Conservation (phyloP, 768 basidiomycete species). For the Leccinum longicurvipes region DNA sequence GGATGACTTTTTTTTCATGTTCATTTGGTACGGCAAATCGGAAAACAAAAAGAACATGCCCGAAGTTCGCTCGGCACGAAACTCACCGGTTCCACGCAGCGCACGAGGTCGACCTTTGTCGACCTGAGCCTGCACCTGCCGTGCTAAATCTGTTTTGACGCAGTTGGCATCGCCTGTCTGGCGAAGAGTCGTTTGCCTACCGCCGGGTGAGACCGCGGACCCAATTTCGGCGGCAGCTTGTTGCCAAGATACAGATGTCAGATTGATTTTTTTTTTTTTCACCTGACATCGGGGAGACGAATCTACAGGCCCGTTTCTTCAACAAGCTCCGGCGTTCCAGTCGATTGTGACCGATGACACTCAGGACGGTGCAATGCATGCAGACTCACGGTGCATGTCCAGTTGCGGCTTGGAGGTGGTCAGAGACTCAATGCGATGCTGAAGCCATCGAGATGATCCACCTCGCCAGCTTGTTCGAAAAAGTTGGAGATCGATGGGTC, state of each 20-base stretch:
- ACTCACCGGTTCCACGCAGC: not conserved
- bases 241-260: not conserved
- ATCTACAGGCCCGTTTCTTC: not conserved
- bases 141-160: not conserved
- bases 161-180: not conserved
- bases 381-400: no score
- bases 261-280: not conserved
- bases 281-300: not conserved
- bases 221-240: not conserved
- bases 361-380: no score
- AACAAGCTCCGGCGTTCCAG: not conserved
- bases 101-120: not conserved
- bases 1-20: not conserved
- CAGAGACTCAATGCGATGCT: no score
- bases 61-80: not conserved
- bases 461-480: not conserved
- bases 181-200: not conserved
- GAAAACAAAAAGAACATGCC: not conserved
- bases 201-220: not conserved
- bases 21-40: not conserved
- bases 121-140: not conserved
- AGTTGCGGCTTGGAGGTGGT: no score
- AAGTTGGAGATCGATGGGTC: not conserved
- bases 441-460: no score
- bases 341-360: not conserved